A percentile compares a stretch with the other conserved stretches of the same genome.
phyloP scores from a whole-genome alignment of 2,329 filamentous ascomycete species.

The Diaporthe amygdali region DNA sequence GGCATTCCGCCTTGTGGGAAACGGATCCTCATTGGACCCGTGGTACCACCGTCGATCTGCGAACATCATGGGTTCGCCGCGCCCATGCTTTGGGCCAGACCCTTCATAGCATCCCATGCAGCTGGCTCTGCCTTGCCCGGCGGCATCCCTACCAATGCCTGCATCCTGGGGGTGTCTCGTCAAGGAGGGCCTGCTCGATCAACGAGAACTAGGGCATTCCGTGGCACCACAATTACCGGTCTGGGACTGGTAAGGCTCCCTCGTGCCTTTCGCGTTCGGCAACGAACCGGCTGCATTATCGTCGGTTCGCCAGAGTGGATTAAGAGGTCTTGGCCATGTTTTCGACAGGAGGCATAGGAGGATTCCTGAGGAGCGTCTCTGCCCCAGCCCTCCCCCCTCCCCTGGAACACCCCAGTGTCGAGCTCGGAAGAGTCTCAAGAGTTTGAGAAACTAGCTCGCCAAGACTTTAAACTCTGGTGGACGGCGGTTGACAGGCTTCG shows the following conservation, averaged over 20 bases:
- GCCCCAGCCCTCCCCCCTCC: not conserved
- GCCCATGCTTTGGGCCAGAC: not conserved
- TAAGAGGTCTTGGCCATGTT: conserved; percentile 1
- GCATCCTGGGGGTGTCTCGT: not conserved
- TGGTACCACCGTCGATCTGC: conserved; percentile 11
- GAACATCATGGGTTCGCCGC: conserved; percentile 1
- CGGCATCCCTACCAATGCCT: not conserved
- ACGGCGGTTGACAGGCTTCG: not conserved
- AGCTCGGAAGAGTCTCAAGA: conserved; percentile 2
- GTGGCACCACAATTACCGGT: not conserved
- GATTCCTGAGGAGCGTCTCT: conserved; percentile 6
- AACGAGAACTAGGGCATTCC: not conserved
- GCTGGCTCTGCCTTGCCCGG: not conserved
- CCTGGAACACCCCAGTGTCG: not conserved
- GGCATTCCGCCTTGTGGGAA: not conserved
- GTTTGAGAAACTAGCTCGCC: conserved; percentile 3
- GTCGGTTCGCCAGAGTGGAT: not conserved
- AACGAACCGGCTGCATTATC: not conserved
- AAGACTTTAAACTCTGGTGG: not conserved
- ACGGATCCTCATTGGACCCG: conserved; percentile 4
- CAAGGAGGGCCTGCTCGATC: not conserved
- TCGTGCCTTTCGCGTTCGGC: not conserved
- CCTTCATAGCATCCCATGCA: not conserved
- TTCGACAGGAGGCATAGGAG: conserved; percentile 3
- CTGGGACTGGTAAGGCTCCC: not conserved